Evolutionary conservation across 495 filamentous ascomycete genomes (phyloP).

Genomic region (Penicillium arizonense): DNA sequence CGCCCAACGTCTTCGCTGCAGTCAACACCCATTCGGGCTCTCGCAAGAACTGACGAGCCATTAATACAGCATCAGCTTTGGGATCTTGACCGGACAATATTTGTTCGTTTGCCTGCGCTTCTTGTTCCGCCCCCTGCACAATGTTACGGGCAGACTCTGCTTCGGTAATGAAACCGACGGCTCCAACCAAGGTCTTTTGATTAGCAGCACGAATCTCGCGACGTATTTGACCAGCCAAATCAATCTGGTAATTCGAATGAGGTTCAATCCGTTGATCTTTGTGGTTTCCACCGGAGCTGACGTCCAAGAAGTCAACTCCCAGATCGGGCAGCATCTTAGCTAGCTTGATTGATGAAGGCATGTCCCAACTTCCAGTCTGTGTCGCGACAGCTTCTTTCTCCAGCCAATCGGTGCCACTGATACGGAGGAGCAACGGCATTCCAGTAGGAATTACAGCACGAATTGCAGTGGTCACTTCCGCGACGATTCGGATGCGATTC

Average conservation of each 20-base stretch:
- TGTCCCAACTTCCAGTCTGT: constrained; percentile 58
- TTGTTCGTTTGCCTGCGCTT: constrained; percentile 40
- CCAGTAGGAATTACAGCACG: constrained; percentile 56
- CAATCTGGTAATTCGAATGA: constrained; percentile 59
- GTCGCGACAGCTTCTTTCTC: constrained; percentile 48
- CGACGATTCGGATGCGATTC: constrained; percentile 56
- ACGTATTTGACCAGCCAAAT: constrained; percentile 59
- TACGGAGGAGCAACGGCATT: constrained; percentile 66
- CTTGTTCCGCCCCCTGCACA: constrained; percentile 52
- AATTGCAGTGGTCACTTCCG: constrained; percentile 52
- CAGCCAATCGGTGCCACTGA: constrained; percentile 74
- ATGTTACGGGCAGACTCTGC: constrained; percentile 57
- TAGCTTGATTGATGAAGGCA: constrained; percentile 59
- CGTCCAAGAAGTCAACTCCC: constrained; percentile 75
- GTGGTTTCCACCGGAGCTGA: constrained; percentile 68
- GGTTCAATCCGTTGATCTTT: constrained; percentile 55
- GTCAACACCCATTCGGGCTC: constrained; percentile 67
- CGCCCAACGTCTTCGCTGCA: constrained; percentile 57
- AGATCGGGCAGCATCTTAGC: constrained; percentile 61
- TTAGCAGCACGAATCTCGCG: constrained; percentile 54
- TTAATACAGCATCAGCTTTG: constrained; percentile 61
- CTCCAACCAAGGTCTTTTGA: constrained; percentile 59
- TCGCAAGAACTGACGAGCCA: constrained; percentile 62
- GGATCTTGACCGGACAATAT: constrained; percentile 35
- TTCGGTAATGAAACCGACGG: constrained; percentile 70